Conservation (phyloP, 2,329 filamentous ascomycete genomes). For the Chrysosporium keratinophilum region DNA sequence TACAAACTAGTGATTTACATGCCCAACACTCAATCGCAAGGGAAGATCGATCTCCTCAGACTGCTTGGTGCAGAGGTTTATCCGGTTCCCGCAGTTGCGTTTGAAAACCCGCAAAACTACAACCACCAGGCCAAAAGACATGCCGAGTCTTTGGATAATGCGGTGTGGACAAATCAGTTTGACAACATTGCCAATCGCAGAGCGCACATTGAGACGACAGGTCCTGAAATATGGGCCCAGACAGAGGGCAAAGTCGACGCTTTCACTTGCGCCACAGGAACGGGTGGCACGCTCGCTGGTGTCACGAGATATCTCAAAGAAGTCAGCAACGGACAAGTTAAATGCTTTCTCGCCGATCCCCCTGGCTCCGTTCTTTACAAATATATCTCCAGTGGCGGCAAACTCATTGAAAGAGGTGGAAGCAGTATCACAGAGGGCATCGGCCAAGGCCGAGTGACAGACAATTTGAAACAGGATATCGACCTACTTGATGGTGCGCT, state of each 20-base stretch:
- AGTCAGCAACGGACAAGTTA: conserved; percentile 63
- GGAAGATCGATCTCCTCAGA: conserved; percentile 87
- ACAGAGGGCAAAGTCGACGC: conserved; percentile 77
- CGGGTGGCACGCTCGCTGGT: conserved; percentile 81
- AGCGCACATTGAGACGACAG: conserved; percentile 93
- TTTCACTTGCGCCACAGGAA: conserved; percentile 92
- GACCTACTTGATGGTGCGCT: conserved; percentile 74
- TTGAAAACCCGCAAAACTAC: conserved; percentile 92
- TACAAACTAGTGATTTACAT: conserved; percentile 99
- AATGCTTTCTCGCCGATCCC: conserved; percentile 84
- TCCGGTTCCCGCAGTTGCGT: conserved; percentile 89
- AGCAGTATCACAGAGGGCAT: conserved; percentile 96
- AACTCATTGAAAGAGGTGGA: conserved; percentile 68
- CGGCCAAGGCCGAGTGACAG: conserved; percentile 90
- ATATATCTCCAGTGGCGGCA: conserved; percentile 77
- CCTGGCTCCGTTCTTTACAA: conserved; percentile 88
- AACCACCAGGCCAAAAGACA: conserved; percentile 91
- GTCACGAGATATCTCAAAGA: conserved; percentile 83
- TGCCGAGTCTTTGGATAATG: conserved; percentile 74
- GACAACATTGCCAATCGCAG: conserved; percentile 90
- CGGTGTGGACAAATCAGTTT: conserved; percentile 98
- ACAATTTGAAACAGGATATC: conserved; percentile 81
- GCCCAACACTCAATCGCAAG: conserved; percentile 96
- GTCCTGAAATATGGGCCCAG: conserved; percentile 94
- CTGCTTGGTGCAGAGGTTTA: conserved; percentile 90